Conservation (phyloP, 441 rosid species). For the Syzygium syzygioides region DNA sequence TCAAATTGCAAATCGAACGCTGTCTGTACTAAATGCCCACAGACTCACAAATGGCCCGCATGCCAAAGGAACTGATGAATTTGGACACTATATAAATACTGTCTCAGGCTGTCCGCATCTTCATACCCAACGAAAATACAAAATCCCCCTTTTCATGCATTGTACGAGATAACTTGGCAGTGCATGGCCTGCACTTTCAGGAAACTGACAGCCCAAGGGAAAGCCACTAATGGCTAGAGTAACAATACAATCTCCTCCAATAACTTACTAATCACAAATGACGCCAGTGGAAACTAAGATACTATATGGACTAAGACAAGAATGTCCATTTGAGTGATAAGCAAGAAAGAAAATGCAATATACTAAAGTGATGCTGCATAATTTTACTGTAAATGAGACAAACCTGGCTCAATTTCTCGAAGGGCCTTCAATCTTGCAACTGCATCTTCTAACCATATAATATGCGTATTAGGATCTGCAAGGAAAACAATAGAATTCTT, state of each 20-base stretch:
- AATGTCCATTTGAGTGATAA: not conserved
- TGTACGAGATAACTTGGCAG: not conserved
- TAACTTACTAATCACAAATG: not conserved
- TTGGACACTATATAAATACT: not conserved
- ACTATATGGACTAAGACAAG: not conserved
- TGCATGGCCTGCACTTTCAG: not conserved
- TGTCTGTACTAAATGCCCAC: not conserved
- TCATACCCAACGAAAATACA: not conserved
- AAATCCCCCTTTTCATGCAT: not conserved
- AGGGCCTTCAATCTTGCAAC: slow-evolving; percentile 70
- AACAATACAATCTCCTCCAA: not conserved
- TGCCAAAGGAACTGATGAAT: not conserved
- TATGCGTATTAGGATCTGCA: slow-evolving; percentile 80
- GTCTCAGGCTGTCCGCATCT: not conserved
- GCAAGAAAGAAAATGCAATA: not conserved
- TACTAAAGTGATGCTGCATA: not conserved
- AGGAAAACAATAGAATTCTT: slow-evolving; percentile 9
- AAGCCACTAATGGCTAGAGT: not conserved
- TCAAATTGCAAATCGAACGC: not conserved
- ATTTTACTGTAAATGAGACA: not conserved
- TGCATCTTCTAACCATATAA: slow-evolving; percentile 63
- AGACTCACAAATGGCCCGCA: not conserved
- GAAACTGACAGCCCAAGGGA: not conserved
- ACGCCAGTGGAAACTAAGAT: not conserved
- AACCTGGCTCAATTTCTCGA: slow-evolving; percentile 77